Evolutionary conservation across 75 land plant genomes (phyloP).

Genomic region (Picea sitchensis): DNA sequence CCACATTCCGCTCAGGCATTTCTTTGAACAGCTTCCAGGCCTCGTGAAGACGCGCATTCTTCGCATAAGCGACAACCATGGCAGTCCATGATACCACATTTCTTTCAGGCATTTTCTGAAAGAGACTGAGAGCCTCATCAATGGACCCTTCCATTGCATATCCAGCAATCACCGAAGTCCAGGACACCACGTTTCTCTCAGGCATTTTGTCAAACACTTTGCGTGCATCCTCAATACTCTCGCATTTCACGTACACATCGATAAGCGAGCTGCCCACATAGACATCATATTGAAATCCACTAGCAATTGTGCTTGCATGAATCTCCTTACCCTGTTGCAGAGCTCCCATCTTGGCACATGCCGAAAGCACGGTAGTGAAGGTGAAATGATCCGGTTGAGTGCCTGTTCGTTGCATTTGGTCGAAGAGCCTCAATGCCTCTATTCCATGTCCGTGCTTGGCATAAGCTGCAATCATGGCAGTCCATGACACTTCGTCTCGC

Average conservation of each 20-base stretch:
- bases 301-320: constrained; percentile 42
- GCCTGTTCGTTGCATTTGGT: constrained; percentile 33
- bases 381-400: constrained; percentile 36
- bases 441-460: constrained; percentile 38
- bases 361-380: constrained; percentile 45
- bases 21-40: constrained; percentile 15
- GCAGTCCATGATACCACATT: constrained; percentile 31
- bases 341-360: constrained; percentile 47
- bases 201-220: constrained; percentile 19
- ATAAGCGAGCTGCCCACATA: constrained; percentile 50
- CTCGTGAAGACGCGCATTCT: constrained; percentile 10
- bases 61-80: constrained; percentile 27
- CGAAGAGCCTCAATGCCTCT: constrained; percentile 41
- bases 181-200: constrained; percentile 9
- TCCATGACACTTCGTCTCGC: constrained; percentile 54
- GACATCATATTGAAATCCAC: constrained; percentile 44
- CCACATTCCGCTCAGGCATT: constrained; percentile 22
- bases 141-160: constrained; percentile 9
- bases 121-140: constrained; percentile 16
- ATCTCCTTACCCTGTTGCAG: constrained; percentile 50
- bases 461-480: constrained; percentile 51
- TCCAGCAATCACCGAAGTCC: constrained; percentile 22
- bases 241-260: constrained; percentile 70
- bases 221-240: constrained; percentile 20
- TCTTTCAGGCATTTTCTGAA: constrained; percentile 27